A percentile compares a stretch with the other conserved stretches of the same genome.
These are phyloP conservation scores for Lunularia cruciata DNA, from an alignment of 225 moss, liverwort and hornwort species.

Conservation along the genomic window DNA sequence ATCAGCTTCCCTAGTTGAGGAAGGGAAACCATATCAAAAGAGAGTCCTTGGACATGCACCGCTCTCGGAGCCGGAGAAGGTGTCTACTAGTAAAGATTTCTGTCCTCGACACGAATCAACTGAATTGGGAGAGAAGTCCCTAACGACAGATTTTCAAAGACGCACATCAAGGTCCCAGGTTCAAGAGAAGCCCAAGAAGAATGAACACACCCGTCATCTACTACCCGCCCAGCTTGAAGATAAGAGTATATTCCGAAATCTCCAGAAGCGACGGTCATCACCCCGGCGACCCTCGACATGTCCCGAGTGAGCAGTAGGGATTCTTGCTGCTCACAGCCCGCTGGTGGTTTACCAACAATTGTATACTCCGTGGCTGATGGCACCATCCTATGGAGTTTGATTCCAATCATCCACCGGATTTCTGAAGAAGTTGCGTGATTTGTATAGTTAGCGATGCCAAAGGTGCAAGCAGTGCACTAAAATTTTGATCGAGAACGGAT, in stretches of 20 bases:
- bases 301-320: neutral
- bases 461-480: too few relatives aligned
- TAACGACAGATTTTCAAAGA: neutral
- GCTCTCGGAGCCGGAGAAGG: neutral
- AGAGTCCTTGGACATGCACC: neutral
- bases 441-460: too few relatives aligned
- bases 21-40: neutral
- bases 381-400: too few relatives aligned
- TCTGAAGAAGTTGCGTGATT: too few relatives aligned
- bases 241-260: constrained; percentile 13
- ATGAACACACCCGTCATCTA: neutral
- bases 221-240: constrained; percentile 12
- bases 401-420: too few relatives aligned
- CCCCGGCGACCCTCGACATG: neutral
- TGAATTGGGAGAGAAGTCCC: neutral
- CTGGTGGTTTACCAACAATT: too few relatives aligned
- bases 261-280: constrained; percentile 5
- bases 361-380: too few relatives aligned
- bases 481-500: too few relatives aligned
- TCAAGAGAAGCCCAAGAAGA: neutral
- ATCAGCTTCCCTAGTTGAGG: too few relatives aligned
- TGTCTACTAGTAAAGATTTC: neutral
- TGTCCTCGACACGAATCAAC: too few relatives aligned
- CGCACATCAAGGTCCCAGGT: neutral
- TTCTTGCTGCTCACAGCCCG: too few relatives aligned